Base-by-base conservation (phyloP, 768 basidiomycete genomes). In the Cantharellus cinnabarinus region DNA sequence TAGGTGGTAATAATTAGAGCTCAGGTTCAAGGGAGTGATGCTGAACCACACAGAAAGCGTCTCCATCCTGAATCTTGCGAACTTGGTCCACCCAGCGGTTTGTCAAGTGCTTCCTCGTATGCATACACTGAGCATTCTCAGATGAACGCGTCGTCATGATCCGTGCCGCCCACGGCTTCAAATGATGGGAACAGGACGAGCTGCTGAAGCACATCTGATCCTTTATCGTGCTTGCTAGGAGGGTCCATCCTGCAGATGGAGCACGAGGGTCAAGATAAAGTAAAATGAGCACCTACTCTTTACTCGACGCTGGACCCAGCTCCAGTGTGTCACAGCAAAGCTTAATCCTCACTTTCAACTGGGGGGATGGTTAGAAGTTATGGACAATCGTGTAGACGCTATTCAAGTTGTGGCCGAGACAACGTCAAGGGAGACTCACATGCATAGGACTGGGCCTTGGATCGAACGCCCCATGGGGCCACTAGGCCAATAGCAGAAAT, bases 11-110 rank as follows among this genome's bases (percentile, higher is more conserved):
- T 37, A 37, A 10, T 54, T 7, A 7, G 10, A 7, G 14, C 10
- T 54, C 7, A 10, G 52, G 14, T 10, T 83, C 39, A 76, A 65
- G 0, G 82, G 82, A 4, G 77, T 80, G 42, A 83, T 60, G 0
- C 83, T 83, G 62, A 85, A 73, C 83, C 82, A 85, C 4, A 78
- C 79, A 3, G 77, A 76, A 35, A 85, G 62, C 66, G 80, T 84
- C 3, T 77, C 70, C 20, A 68, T 59, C 57, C 52, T 14, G 44
- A 78, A 69, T 65, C 73, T 72, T 52, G 68, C 71, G 67, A 67
- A 38, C 63, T 65, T 40, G 71, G 71, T 41, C 66, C 69, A 14
- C 68, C 69, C 4, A 77, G 69, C 14, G 77, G 74, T 66, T 83
- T 82, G 14, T 71, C 74, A 38, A 83, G 70, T 15, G 83, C 75